Conservation (phyloP, 257 asterid species). For the Orobanche coerulescens region DNA sequence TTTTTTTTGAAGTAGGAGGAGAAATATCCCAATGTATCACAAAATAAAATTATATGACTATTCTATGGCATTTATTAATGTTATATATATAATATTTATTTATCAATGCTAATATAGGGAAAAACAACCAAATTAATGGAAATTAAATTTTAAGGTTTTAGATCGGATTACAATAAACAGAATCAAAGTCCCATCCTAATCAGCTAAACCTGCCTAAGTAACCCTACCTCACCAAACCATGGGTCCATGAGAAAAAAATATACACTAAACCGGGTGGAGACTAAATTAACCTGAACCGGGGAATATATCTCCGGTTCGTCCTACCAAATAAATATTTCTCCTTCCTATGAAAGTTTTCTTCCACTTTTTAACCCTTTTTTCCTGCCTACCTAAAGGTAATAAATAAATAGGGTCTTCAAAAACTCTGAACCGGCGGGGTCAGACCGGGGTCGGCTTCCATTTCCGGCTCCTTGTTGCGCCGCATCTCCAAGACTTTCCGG, state of each 20-base stretch:
- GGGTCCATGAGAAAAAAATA: slow-evolving; percentile 39
- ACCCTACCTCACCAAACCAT: slow-evolving; percentile 49
- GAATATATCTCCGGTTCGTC: slow-evolving; percentile 20
- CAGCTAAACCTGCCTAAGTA: slow-evolving; percentile 38
- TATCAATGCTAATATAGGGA: not conserved
- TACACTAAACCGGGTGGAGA: slow-evolving; percentile 42
- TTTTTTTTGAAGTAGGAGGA: too few relatives aligned
- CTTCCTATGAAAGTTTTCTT: too few relatives aligned
- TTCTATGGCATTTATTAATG: too few relatives aligned
- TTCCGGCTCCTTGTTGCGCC: slow-evolving; percentile 46
- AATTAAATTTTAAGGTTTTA: slow-evolving; percentile 19
- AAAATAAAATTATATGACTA: too few relatives aligned
- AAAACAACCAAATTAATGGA: not conserved
- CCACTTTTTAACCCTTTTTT: not conserved
- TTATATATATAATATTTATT: not conserved
- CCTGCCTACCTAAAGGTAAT: slow-evolving; percentile 12
- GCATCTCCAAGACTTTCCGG: slow-evolving; percentile 58
- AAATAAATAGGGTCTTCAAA: slow-evolving; percentile 21
- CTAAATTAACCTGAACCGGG: slow-evolving; percentile 26
- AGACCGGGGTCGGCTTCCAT: slow-evolving; percentile 22
- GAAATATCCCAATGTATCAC: too few relatives aligned
- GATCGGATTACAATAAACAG: slow-evolving; percentile 30
- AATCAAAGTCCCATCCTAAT: slow-evolving; percentile 39
- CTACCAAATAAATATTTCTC: not conserved
- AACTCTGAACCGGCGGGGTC: slow-evolving; percentile 30